A percentile compares a stretch with the other conserved stretches of the same genome.
These are phyloP conservation scores for Leccinum subgranulosum DNA, from an alignment of 768 basidiomycete species.

Conservation along the genomic window DNA sequence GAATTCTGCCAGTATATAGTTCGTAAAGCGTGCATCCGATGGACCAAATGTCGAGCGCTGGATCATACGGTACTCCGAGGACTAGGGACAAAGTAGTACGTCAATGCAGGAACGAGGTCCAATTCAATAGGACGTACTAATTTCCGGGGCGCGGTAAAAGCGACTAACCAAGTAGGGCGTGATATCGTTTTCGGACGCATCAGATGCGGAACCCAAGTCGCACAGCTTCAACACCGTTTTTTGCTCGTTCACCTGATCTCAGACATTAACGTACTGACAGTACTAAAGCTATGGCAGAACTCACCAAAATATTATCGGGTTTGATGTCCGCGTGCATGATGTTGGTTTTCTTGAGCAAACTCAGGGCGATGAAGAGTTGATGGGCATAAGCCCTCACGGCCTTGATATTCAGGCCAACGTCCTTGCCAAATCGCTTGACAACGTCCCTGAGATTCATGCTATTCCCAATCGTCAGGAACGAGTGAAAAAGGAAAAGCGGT, in stretches of 20 bases:
- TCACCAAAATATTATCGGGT: conserved; percentile 93
- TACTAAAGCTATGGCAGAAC: conserved; percentile 28
- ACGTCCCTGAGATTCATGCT: conserved; percentile 99
- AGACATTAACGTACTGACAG: conserved; percentile 15
- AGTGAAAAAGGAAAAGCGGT: conserved; percentile 1
- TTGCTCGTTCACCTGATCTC: conserved; percentile 81
- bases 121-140: conserved; percentile 58
- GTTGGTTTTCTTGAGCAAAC: conserved; percentile 81
- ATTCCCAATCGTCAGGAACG: conserved; percentile 9
- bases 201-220: conserved; percentile 95
- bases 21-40: conserved; percentile 97
- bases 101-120: conserved; percentile 12
- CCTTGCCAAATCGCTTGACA: conserved; percentile 97
- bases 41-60: conserved; percentile 93
- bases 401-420: conserved; percentile 91
- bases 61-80: conserved; percentile 93
- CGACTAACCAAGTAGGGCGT: conserved; percentile 97
- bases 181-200: conserved; percentile 92
- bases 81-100: conserved; percentile 46
- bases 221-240: conserved; percentile 94
- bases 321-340: conserved; percentile 99
- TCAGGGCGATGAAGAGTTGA: conserved; percentile 87
- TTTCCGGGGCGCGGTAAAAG: conserved; percentile 98
- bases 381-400: conserved; percentile 99
- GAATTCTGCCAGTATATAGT: conserved; percentile 93